These are phyloP conservation scores for Cladosporium sp. DNA, from an alignment of 2,329 filamentous ascomycete species.

Conservation along the genomic window DNA sequence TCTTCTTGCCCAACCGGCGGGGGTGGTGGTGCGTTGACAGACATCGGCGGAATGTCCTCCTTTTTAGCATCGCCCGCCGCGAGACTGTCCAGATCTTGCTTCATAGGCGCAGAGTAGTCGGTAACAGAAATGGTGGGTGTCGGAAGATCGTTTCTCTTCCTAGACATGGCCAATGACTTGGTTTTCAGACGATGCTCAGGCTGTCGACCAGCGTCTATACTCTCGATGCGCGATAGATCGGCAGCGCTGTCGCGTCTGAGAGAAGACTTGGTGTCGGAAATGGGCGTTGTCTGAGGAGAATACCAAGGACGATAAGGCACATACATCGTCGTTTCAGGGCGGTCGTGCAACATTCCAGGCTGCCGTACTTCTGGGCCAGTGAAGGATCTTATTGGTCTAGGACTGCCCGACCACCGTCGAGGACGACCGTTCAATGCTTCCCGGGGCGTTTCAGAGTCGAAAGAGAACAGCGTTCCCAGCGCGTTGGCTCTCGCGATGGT, in stretches of 20 bases:
- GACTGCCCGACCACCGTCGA: no score
- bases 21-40: neutral
- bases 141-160: no score
- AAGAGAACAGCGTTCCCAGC: no score
- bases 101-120: neutral
- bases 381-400: no score
- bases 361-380: no score
- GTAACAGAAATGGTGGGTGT: no score
- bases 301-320: conserved; percentile 3
- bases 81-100: neutral
- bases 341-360: neutral
- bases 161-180: no score
- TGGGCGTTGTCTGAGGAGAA: neutral
- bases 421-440: no score
- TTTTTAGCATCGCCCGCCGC: no score
- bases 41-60: neutral
- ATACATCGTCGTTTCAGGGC: neutral
- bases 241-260: neutral
- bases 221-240: neutral
- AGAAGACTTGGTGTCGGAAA: neutral
- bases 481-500: no score
- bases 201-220: neutral
- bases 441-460: no score
- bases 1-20: neutral
- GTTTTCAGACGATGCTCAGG: no score